Evolutionary conservation across 139 green algal genomes (phyloP).

Genomic region (Haematococcus lacustris): DNA sequence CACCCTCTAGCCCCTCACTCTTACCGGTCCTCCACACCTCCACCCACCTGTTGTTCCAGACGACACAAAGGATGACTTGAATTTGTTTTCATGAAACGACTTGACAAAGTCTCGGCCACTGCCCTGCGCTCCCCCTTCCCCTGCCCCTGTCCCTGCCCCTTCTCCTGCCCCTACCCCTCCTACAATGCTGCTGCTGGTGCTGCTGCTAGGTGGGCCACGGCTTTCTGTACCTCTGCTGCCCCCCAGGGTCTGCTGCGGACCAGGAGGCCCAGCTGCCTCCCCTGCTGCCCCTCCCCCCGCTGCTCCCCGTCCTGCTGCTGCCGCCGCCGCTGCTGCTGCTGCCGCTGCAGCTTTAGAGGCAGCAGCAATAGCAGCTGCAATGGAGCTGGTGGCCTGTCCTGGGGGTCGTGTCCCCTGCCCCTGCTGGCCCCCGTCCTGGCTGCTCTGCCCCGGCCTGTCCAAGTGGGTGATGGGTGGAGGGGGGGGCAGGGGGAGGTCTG

Average conservation of each 20-base stretch:
- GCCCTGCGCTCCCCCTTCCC: background rate
- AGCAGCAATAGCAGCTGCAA: background rate
- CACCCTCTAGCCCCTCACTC: background rate
- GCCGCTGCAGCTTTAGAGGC: background rate
- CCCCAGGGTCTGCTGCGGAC: too few species aligned
- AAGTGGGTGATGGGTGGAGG: too few species aligned
- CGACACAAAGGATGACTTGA: conserved; percentile 57
- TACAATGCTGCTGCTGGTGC: conserved; percentile 5
- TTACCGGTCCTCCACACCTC: background rate
- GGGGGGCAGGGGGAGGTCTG: too few species aligned
- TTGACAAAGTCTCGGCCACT: conserved; percentile 24
- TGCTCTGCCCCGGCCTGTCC: too few species aligned
- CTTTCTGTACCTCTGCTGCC: too few species aligned
- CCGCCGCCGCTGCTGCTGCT: conserved; percentile 12
- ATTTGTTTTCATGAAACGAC: conserved; percentile 23
- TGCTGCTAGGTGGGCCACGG: conserved; percentile 1
- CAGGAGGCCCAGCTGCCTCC: conserved; percentile 1
- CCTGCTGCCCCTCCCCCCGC: conserved; percentile 4
- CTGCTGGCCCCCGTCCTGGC: too few species aligned
- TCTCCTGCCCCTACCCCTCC: background rate
- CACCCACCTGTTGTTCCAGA: conserved; percentile 43
- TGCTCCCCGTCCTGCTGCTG: background rate
- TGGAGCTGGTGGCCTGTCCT: background rate
- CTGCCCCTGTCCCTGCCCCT: background rate
- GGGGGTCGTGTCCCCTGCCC: too few species aligned